Percentiles rank a stretch among this genome's conserved stretches.
Conservation (phyloP, 768 basidiomycete species). For the Russula griseocarnosa region DNA sequence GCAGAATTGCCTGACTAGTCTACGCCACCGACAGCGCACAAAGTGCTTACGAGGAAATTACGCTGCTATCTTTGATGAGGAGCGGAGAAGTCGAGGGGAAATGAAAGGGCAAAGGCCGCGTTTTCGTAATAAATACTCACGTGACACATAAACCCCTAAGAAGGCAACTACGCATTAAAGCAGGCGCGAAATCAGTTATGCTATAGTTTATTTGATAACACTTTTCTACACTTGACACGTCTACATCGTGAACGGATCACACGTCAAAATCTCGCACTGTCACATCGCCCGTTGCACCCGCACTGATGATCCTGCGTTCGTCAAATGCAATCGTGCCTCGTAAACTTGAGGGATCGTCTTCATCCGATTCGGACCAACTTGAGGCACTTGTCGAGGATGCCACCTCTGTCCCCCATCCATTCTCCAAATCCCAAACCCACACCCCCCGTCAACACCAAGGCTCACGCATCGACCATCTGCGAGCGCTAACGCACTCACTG, state of each 20-base stretch:
- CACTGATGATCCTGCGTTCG: slow-evolving; percentile 64
- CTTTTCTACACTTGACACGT: neutral
- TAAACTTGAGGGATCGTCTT: neutral
- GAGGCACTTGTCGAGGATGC: slow-evolving; percentile 31
- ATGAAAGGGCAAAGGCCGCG: neutral
- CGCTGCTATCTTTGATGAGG: neutral
- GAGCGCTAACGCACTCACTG: slow-evolving; percentile 62
- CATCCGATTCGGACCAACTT: slow-evolving; percentile 29
- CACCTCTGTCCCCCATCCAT: slow-evolving; percentile 40
- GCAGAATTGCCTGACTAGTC: neutral
- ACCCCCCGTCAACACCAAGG: slow-evolving; percentile 64
- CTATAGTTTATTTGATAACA: too few relatives aligned
- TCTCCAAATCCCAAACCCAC: slow-evolving; percentile 86
- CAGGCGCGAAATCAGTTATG: too few relatives aligned
- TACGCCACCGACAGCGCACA: slow-evolving; percentile 1
- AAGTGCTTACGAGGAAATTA: neutral
- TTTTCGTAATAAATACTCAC: neutral
- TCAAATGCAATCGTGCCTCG: slow-evolving; percentile 61
- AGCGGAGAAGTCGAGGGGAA: neutral
- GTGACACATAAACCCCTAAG: neutral
- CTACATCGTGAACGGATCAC: slow-evolving; percentile 32
- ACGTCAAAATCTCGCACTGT: slow-evolving; percentile 57
- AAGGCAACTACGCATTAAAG: neutral
- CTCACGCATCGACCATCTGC: slow-evolving; percentile 83
- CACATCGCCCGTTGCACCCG: slow-evolving; percentile 36